A percentile compares a stretch with the other conserved stretches of the same genome.
phyloP scores from a whole-genome alignment of 2,329 filamentous ascomycete genomes.

The Penicillium janthinellum region DNA sequence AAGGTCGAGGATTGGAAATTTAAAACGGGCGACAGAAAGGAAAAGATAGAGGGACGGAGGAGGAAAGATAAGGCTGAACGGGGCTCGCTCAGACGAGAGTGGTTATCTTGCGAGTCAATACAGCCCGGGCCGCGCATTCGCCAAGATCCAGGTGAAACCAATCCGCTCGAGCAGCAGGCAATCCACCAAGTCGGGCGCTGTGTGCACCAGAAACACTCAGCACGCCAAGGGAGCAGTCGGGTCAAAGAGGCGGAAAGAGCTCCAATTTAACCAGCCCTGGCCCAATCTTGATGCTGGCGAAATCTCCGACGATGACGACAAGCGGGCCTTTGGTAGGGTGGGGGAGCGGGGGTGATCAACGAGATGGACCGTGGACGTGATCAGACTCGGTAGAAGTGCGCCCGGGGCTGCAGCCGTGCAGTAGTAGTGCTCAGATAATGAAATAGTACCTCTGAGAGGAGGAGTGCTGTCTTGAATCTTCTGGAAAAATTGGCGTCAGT shows the following conservation, averaged over 20 bases:
- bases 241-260: slow-evolving; percentile 7
- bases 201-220: neutral
- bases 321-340: neutral
- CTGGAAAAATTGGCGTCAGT: neutral
- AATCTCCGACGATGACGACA: slow-evolving; percentile 18
- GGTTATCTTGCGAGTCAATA: slow-evolving; percentile 5
- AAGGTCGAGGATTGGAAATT: slow-evolving; percentile 11
- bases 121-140: slow-evolving; percentile 7
- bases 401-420: neutral
- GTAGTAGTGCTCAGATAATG: neutral
- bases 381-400: neutral
- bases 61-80: neutral
- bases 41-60: neutral
- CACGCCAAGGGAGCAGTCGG: slow-evolving; percentile 9
- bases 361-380: neutral
- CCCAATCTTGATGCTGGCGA: slow-evolving; percentile 4
- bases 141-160: slow-evolving; percentile 16
- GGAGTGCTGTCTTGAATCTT: neutral
- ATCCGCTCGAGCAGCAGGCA: neutral
- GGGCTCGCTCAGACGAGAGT: neutral
- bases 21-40: neutral
- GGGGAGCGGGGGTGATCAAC: slow-evolving; percentile 15
- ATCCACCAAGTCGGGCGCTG: neutral
- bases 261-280: slow-evolving; percentile 7
- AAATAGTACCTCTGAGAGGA: neutral